Conservation (phyloP, 495 filamentous ascomycete genomes). For the Oidiodendron maius region DNA sequence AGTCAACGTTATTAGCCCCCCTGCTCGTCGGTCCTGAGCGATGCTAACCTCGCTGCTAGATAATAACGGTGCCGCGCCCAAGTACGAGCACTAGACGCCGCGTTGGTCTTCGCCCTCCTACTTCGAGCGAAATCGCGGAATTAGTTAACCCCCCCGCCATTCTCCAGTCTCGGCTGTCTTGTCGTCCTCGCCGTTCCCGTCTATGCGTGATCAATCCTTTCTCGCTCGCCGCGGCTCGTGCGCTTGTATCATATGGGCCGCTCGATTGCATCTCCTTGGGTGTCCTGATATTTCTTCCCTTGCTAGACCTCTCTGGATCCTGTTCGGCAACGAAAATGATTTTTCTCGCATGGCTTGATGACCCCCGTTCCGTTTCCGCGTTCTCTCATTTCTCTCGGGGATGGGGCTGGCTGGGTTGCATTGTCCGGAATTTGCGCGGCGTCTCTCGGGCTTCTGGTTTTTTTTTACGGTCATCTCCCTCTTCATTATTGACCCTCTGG, state of each 20-base stretch:
- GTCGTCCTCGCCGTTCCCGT: no score
- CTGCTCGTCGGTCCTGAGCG: conserved; percentile 4
- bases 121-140: conserved; percentile 5
- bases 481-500: background rate
- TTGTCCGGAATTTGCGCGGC: conserved; percentile 16
- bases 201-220: no score
- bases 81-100: conserved; percentile 24
- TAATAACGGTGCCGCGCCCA: conserved; percentile 19
- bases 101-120: conserved; percentile 4
- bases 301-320: conserved; percentile 17
- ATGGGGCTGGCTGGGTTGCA: conserved; percentile 13
- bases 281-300: conserved; percentile 19
- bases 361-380: conserved; percentile 13
- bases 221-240: conserved; percentile 7
- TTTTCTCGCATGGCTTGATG: conserved; percentile 27
- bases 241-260: conserved; percentile 26
- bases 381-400: conserved; percentile 15
- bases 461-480: background rate
- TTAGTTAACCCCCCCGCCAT: no score
- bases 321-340: conserved; percentile 23
- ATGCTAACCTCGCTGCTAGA: conserved; percentile 22
- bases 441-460: conserved; percentile 5
- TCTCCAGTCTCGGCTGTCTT: no score
- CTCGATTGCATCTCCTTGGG: conserved; percentile 24
- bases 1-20: conserved; percentile 58